Evolutionary conservation across 169 alveolate species (phyloP), one percentile per base, ranked within the genome.

Genomic region (Plasmodium reichenowi): DNA sequence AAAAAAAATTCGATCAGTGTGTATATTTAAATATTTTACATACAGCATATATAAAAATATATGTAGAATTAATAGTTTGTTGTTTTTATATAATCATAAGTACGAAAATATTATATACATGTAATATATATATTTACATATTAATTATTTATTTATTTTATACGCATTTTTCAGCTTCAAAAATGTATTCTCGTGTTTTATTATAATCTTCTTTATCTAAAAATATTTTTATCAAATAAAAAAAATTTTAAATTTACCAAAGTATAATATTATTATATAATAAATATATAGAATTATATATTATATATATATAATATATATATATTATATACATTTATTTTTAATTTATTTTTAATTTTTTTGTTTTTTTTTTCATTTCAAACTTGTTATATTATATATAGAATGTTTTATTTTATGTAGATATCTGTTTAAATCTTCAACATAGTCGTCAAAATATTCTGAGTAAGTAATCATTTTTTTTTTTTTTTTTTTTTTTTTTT

Each of bases 111-210:
- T n/a, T n/a, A 17, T 15, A 60, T 9, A 13, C 22, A 29, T 29
- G 43, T 38, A 20, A 13, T 52, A 75, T 20, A 62, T 45, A 58
- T 67, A 29, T 68, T 7, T 52, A 32, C 56, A 32, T 32, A 32
- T 32, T 32, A 32, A 32, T 32, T 32, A 32, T 32, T 32, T 32
- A 32, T 32, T 32, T 32, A 32, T 32, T 32, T 22, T 72, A 71
- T 80, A 80, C 90, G 70, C 90, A 80, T 80, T 80, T 80, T 60
- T 80, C 90, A 68, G 90, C 80, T 62, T 80, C 90, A 15, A 70
- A 67, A 80, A 80, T 52, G 62, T 80, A 71, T 48, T 80, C 90
- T 54, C 45, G 17, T 12, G 38, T 54, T 67, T 80, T 80, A 20
- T 80, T 20, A 43, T 67, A 67, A 70, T 72, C 90, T 43, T 32